Conservation (phyloP, 345 rosid genomes). For the Carallia pectinifolia region DNA sequence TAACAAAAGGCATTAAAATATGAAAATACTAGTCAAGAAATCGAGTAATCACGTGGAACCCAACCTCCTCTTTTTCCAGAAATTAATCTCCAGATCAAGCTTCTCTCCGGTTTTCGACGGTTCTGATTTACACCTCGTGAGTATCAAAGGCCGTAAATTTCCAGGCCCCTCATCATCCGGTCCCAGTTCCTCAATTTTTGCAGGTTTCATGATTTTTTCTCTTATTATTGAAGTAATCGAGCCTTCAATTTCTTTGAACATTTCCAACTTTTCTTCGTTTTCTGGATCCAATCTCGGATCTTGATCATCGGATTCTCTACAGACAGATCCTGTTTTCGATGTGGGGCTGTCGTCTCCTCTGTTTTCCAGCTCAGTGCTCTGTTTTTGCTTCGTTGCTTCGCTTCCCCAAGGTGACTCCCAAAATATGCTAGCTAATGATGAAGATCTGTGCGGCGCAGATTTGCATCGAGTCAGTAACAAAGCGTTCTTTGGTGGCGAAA, state of each 20-base stretch:
- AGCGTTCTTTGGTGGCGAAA: constrained; percentile 72
- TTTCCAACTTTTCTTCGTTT: constrained; percentile 20
- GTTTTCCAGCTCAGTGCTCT: constrained; percentile 22
- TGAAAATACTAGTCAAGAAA: constrained; percentile 3
- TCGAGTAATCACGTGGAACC: constrained; percentile 49
- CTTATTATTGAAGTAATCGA: constrained; percentile 11
- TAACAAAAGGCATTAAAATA: not conserved
- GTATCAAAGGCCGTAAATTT: constrained; percentile 34
- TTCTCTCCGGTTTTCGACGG: constrained; percentile 69
- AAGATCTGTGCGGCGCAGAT: constrained; percentile 86
- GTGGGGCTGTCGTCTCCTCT: constrained; percentile 25
- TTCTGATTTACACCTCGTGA: constrained; percentile 81
- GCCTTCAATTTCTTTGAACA: constrained; percentile 28
- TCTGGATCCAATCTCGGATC: constrained; percentile 28
- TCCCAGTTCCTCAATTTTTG: constrained; percentile 12
- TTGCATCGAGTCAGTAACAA: constrained; percentile 67
- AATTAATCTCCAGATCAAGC: constrained; percentile 44
- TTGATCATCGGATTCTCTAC: constrained; percentile 21
- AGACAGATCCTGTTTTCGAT: constrained; percentile 30
- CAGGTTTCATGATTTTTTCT: constrained; percentile 24
- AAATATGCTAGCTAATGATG: constrained; percentile 71
- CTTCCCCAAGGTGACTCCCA: constrained; percentile 63
- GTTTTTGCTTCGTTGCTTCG: constrained; percentile 31
- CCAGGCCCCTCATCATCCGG: constrained; percentile 20
- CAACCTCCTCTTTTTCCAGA: constrained; percentile 58